phyloP scores from a whole-genome alignment of 257 asterid genomes.

The Rehmannia glutinosa region DNA sequence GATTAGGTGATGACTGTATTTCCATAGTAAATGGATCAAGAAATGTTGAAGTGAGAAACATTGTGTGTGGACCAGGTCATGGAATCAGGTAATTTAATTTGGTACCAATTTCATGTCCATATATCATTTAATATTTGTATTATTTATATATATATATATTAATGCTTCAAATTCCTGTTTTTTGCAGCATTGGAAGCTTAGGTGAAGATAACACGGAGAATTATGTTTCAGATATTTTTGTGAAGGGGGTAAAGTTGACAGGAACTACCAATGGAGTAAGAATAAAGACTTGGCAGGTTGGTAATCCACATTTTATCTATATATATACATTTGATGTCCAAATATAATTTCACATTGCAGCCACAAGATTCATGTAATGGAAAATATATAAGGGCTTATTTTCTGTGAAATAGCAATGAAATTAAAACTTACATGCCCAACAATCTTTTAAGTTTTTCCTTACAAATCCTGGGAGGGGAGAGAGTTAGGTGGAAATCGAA shows the following conservation, averaged over 20 bases:
- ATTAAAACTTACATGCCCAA: no score
- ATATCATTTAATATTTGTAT: not conserved
- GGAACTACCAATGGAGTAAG: slow-evolving; percentile 90
- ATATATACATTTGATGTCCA: not conserved
- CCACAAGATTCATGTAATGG: no score
- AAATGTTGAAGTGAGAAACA: slow-evolving; percentile 43
- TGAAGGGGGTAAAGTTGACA: slow-evolving; percentile 45
- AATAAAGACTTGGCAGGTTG: slow-evolving; percentile 94
- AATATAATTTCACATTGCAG: not conserved
- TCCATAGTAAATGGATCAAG: slow-evolving; percentile 79
- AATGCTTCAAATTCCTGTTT: not conserved
- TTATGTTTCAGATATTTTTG: slow-evolving; percentile 56
- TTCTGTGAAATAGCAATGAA: no score
- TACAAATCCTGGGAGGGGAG: no score
- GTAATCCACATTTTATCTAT: not conserved
- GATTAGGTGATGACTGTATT: slow-evolving; percentile 83
- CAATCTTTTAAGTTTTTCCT: no score
- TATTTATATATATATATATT: not conserved
- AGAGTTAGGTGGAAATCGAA: no score
- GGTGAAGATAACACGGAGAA: slow-evolving; percentile 64
- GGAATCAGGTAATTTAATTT: slow-evolving; percentile 84
- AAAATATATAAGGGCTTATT: no score
- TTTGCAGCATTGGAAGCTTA: slow-evolving; percentile 86
- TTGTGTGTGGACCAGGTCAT: slow-evolving; percentile 91
- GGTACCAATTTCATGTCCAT: no score